Evolutionary conservation across 345 rosid genomes (phyloP).

Genomic region (Gossypium thurberi): DNA sequence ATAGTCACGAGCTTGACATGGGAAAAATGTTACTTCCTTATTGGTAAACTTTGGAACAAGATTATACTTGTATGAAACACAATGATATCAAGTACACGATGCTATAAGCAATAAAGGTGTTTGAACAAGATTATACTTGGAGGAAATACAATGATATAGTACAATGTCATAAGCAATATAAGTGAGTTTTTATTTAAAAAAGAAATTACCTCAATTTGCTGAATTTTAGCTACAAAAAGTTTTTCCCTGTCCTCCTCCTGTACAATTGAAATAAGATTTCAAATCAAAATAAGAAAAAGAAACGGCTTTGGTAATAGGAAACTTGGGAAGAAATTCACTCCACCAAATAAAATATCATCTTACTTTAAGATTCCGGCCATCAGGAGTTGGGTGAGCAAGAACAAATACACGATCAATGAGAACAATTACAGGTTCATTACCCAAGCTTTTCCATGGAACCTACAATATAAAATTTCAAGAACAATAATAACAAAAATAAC

Average conservation of each 20-base stretch:
- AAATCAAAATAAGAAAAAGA: background rate
- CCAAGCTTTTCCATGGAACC: slow-evolving; percentile 99
- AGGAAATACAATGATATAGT: background rate
- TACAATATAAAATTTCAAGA: slow-evolving; percentile 21
- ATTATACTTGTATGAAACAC: background rate
- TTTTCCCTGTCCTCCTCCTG: slow-evolving; percentile 85
- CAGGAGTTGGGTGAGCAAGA: slow-evolving; percentile 74
- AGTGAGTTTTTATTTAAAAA: background rate
- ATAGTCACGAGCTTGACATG: background rate
- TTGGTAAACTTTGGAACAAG: background rate
- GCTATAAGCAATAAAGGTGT: background rate
- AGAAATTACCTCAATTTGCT: slow-evolving; percentile 74
- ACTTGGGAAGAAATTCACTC: background rate
- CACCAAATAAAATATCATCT: slow-evolving; percentile 17
- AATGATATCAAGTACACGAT: background rate
- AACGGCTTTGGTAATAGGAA: background rate
- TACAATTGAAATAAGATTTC: slow-evolving; percentile 3
- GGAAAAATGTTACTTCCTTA: background rate
- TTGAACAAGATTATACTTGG: background rate
- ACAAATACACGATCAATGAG: slow-evolving; percentile 83
- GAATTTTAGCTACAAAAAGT: slow-evolving; percentile 84
- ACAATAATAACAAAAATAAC: slow-evolving; percentile 5
- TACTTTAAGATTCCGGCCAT: slow-evolving; percentile 59
- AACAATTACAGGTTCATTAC: slow-evolving; percentile 94
- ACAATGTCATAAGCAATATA: background rate